Evolutionary conservation across 305 asterid species (phyloP).

Genomic region (Solanum hybrid): DNA sequence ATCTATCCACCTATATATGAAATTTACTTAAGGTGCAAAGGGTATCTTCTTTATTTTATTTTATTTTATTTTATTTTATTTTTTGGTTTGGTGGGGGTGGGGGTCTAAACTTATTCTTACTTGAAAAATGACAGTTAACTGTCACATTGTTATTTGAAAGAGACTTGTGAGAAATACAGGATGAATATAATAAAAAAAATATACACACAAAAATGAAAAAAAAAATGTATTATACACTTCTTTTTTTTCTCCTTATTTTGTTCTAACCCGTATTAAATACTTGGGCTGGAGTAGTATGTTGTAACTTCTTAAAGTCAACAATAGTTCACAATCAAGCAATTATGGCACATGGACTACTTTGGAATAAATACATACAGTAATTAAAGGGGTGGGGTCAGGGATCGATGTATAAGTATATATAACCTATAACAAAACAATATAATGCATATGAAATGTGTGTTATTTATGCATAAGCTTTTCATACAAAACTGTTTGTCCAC

Average conservation of each 20-base stretch:
- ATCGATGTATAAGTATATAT: background rate
- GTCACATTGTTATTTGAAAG: slow-evolving; percentile 22
- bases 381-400: background rate
- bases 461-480: background rate
- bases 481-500: background rate
- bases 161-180: slow-evolving; percentile 2
- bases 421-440: background rate
- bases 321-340: background rate
- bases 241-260: background rate
- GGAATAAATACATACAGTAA: background rate
- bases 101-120: background rate
- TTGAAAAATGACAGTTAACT: slow-evolving; percentile 28
- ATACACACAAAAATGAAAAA: background rate
- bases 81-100: background rate
- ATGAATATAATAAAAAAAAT: background rate
- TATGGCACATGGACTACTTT: background rate
- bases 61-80: background rate
- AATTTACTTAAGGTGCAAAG: slow-evolving; percentile 7
- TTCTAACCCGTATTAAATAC: background rate
- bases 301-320: background rate
- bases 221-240: background rate
- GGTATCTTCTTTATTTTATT: background rate
- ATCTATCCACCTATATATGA: slow-evolving; percentile 50
- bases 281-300: background rate
- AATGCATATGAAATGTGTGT: background rate